phyloP scores from a whole-genome alignment of 257 asterid genomes.

The Solanum bulbocastanum region DNA sequence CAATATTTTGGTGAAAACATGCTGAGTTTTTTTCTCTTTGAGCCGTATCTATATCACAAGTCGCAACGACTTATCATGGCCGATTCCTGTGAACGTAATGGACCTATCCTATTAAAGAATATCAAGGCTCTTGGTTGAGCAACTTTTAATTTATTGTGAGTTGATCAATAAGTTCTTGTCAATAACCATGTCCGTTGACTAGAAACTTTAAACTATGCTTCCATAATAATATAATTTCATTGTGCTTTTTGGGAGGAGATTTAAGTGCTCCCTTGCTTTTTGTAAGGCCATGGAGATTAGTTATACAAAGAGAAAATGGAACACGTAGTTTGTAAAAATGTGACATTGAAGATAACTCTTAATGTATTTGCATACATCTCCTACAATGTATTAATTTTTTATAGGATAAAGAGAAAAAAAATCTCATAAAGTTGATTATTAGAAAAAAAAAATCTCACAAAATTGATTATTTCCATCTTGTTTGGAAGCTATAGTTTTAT shows the following conservation, averaged over 20 bases:
- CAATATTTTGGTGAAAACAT: background rate
- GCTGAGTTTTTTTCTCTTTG: background rate
- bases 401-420: background rate
- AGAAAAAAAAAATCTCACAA: too few relatives aligned
- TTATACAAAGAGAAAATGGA: background rate
- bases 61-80: background rate
- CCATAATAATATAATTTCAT: background rate
- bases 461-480: too few relatives aligned
- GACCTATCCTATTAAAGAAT: background rate
- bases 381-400: background rate
- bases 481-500: background rate
- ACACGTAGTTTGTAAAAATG: background rate
- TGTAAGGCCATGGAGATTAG: background rate
- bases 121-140: too few relatives aligned
- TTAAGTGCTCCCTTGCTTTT: background rate
- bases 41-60: background rate
- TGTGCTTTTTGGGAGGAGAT: background rate
- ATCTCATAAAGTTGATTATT: too few relatives aligned
- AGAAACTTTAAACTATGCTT: background rate
- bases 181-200: background rate
- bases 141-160: background rate
- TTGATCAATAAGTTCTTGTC: background rate
- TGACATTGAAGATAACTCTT: background rate
- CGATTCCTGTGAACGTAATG: background rate
- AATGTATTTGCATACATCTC: background rate